These are phyloP conservation scores for Colletotrichum lentis DNA, from an alignment of 2,329 filamentous ascomycete genomes.

Conservation along the genomic window DNA sequence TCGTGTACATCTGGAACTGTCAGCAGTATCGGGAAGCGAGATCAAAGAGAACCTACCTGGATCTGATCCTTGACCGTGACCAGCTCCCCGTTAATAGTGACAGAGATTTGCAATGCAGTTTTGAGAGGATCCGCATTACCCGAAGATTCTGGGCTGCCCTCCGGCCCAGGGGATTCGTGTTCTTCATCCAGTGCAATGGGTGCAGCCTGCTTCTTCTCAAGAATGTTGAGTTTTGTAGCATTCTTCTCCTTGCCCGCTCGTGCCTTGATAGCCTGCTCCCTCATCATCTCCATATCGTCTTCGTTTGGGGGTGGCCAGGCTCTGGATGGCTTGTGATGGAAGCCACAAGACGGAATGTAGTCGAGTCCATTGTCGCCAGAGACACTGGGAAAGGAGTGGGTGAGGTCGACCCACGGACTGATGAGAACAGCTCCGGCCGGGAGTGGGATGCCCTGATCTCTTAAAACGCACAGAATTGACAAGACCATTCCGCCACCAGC, in stretches of 20 bases:
- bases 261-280: conserved; percentile 58
- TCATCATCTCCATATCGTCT: conserved; percentile 70
- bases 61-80: conserved; percentile 89
- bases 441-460: conserved; percentile 83
- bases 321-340: conserved; percentile 86
- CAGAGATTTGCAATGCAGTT: conserved; percentile 57
- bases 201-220: conserved; percentile 48
- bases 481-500: conserved; percentile 92
- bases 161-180: neutral
- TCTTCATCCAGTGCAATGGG: conserved; percentile 41
- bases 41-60: conserved; percentile 65
- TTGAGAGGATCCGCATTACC: conserved; percentile 40
- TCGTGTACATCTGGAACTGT: conserved; percentile 68
- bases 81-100: conserved; percentile 74
- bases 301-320: conserved; percentile 93
- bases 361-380: conserved; percentile 75
- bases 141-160: neutral
- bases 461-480: conserved; percentile 78
- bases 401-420: conserved; percentile 95
- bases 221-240: conserved; percentile 38
- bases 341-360: conserved; percentile 88
- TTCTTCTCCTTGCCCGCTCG: conserved; percentile 41
- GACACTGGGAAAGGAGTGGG: conserved; percentile 95
- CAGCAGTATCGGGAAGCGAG: neutral
- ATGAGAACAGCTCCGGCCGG: conserved; percentile 91